Conservation (phyloP, 352 stramenopile genomes). For the Peronospora belbahrii region DNA sequence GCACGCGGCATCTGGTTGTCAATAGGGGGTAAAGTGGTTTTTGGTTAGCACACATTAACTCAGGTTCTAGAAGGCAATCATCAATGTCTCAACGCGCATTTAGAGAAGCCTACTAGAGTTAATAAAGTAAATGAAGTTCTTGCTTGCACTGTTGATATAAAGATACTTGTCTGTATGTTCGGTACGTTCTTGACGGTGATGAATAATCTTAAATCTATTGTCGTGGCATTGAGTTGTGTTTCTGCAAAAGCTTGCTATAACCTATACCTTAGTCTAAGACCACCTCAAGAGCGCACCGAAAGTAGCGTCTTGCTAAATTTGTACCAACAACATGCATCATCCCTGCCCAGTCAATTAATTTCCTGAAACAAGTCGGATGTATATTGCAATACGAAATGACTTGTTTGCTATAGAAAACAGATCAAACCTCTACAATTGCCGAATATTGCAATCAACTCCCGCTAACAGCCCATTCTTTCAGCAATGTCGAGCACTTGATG, state of each 20-base stretch:
- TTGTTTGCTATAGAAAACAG: conserved; percentile 13
- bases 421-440: background rate
- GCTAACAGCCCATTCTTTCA: conserved; percentile 73
- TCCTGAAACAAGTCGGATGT: no score
- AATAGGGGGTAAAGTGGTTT: conserved; percentile 24
- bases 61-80: conserved; percentile 27
- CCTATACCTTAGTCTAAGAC: no score
- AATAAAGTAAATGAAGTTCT: background rate
- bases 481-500: conserved; percentile 62
- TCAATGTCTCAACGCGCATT: background rate
- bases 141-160: no score
- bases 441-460: conserved; percentile 16
- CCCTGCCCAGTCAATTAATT: no score
- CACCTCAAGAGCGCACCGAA: no score
- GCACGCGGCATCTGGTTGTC: conserved; percentile 14
- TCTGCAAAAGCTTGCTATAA: no score
- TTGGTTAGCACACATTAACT: conserved; percentile 45
- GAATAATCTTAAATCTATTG: no score
- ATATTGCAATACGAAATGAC: background rate
- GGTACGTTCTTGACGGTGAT: no score
- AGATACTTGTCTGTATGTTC: no score
- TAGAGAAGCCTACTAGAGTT: background rate
- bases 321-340: no score
- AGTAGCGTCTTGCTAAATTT: no score
- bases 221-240: no score